Percentiles rank a stretch among this genome's conserved stretches.
phyloP scores from a whole-genome alignment of 352 stramenopile genomes.

The Phytophthora aleatoria region DNA sequence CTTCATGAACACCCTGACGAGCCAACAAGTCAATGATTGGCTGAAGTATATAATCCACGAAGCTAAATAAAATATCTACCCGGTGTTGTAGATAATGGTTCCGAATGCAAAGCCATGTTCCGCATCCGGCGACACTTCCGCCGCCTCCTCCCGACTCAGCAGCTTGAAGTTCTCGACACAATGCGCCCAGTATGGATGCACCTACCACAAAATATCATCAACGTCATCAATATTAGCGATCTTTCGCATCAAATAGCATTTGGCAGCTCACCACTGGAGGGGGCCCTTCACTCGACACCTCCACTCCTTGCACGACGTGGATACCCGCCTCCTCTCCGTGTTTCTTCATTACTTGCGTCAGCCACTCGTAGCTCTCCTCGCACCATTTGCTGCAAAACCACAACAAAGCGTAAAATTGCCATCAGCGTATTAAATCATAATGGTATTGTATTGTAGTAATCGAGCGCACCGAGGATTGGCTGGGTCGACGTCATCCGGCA shows the following conservation, averaged over 20 bases:
- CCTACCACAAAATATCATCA: constrained; percentile 15
- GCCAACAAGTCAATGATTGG: neutral
- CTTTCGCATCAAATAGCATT: no score
- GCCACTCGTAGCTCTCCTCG: constrained; percentile 65
- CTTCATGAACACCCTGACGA: constrained; percentile 51
- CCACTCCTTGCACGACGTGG: constrained; percentile 53
- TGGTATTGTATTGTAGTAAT: constrained; percentile 8
- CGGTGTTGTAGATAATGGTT: constrained; percentile 66
- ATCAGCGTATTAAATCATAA: neutral
- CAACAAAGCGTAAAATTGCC: neutral
- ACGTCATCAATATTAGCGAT: neutral
- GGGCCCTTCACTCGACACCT: constrained; percentile 44
- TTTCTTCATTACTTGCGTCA: constrained; percentile 40
- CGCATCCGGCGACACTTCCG: constrained; percentile 39
- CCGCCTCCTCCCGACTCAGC: constrained; percentile 45
- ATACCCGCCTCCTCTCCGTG: constrained; percentile 58
- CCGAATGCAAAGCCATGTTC: constrained; percentile 57
- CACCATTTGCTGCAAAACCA: constrained; percentile 54
- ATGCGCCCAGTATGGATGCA: constrained; percentile 60
- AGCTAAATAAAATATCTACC: neutral
- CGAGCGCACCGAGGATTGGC: constrained; percentile 41
- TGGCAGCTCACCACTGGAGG: constrained; percentile 35
- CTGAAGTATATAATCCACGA: neutral
- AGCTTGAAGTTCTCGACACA: constrained; percentile 64
- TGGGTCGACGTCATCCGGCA: constrained; percentile 41